phyloP scores from a whole-genome alignment of 345 rosid genomes.

The Salix dunnii region DNA sequence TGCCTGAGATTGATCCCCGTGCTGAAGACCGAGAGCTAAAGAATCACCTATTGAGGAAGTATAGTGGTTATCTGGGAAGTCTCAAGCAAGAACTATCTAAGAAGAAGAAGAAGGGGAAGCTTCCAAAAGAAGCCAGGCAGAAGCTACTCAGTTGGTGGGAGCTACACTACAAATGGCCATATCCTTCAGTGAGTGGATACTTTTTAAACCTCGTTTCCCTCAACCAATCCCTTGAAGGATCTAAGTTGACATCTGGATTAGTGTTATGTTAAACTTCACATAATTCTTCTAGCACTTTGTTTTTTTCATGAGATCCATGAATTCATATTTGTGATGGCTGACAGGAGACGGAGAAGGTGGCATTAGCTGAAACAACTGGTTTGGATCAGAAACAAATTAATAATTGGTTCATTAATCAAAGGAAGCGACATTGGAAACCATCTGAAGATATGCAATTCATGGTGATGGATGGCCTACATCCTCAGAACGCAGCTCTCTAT shows the following conservation, averaged over 20 bases:
- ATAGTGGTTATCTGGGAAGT: conserved; percentile 92
- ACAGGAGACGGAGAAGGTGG: conserved; percentile 95
- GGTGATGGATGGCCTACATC: conserved; percentile 97
- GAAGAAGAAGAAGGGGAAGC: conserved; percentile 98
- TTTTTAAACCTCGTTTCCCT: not conserved
- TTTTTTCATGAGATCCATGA: not conserved
- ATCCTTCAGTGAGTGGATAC: conserved; percentile 69
- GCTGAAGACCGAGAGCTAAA: conserved; percentile 94
- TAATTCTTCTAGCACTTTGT: no score
- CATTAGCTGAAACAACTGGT: conserved; percentile 92
- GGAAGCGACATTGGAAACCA: conserved; percentile 99
- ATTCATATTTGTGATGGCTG: not conserved
- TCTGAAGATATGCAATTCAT: conserved; percentile 98
- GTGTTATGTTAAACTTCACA: no score
- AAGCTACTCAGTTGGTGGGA: conserved; percentile 99
- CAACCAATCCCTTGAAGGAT: no score
- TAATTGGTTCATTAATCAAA: conserved; percentile 97
- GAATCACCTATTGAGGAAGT: conserved; percentile 84
- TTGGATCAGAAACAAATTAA: conserved; percentile 98
- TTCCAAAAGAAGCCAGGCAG: conserved; percentile 98
- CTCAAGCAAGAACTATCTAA: conserved; percentile 95
- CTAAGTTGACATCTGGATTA: no score
- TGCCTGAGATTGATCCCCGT: conserved; percentile 81
- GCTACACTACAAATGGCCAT: conserved; percentile 98
- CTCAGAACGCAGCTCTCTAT: conserved; percentile 78